Conservation (phyloP, 208 protist genomes). For the Leishmania tropica region DNA sequence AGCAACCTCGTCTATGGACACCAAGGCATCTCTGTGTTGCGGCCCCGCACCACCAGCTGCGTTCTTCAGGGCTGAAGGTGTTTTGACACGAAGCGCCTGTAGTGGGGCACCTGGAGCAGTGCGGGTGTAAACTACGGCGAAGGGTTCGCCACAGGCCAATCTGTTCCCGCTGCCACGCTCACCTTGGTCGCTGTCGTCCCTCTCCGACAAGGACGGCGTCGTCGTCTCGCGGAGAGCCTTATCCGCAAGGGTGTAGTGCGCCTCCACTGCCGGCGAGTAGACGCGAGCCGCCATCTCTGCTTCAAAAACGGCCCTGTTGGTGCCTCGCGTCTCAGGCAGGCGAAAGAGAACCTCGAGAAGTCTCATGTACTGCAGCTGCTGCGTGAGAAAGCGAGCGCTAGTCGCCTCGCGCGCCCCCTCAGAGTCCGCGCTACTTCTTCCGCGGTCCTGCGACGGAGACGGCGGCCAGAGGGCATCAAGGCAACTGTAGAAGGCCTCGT, state of each 20-base stretch:
- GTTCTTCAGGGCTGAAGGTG: neutral
- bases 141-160: slow-evolving; percentile 18
- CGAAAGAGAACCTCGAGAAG: slow-evolving; percentile 21
- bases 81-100: neutral
- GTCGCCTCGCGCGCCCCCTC: neutral
- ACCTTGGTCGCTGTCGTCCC: neutral
- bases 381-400: slow-evolving; percentile 30
- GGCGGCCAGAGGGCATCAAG: slow-evolving; percentile 38
- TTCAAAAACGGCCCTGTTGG: slow-evolving; percentile 31
- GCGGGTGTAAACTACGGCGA: slow-evolving; percentile 20
- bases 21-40: neutral
- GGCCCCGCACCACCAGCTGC: neutral
- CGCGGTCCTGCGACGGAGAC: neutral
- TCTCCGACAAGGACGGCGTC: neutral
- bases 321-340: slow-evolving; percentile 13
- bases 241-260: slow-evolving; percentile 58
- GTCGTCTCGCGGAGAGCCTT: slow-evolving; percentile 7
- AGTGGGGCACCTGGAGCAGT: neutral
- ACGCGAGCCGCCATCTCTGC: slow-evolving; percentile 55
- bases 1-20: slow-evolving; percentile 4
- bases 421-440: neutral
- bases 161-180: neutral
- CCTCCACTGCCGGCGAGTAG: slow-evolving; percentile 66
- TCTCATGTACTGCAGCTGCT: slow-evolving; percentile 40
- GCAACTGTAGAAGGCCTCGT: slow-evolving; percentile 47